Base-by-base conservation (phyloP, 495 filamentous ascomycete species). In the Penicillium nucicola region DNA sequence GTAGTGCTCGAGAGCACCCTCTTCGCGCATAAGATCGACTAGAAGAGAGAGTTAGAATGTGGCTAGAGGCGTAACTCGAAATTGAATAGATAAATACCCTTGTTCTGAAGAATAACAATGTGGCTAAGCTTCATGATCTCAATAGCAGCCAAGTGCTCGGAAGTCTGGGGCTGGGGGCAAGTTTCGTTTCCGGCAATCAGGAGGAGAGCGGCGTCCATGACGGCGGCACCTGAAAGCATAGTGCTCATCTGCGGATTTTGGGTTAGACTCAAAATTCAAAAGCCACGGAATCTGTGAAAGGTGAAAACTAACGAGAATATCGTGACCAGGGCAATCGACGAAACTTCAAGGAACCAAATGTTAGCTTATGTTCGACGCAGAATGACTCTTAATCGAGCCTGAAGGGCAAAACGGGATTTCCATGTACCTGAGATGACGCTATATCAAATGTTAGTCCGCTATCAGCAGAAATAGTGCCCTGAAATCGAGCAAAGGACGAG, bases 121-220 rank as follows among this genome's bases (percentile, higher is more conserved):
- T 98, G 92, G 67, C 91, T 86, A 42, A 97, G 80, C 76, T 96
- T 96, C 91, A 97, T 97, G 62, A 98, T 98, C 68, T 98, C 93
- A 59, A 98, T 97, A 53, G 93, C 93, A 50, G 93, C 93, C 72
- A 98, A 77, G 78, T 98, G 93, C 74, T 98, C 93, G 18, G 92
- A 96, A 11, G 93, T 98, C 66, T 98, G 93, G n/a, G 93, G 93
- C 70, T 98, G 93, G 15, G 93, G 93, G 73, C 93, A 97, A 14
- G 87, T 87, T 87, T 98, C 93, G 77, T 98, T 98, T 75, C 93
- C 95, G 52, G 93, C 95, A 66, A 98, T 97, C 35, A 98, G 79
- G 25, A 98, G 83, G 25, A 98, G 81, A 28, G 95, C 95, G 42
- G 93, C 93, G 70, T 98, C 93, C 93, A 98, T 98, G 78, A 98